A percentile compares a stretch with the other conserved stretches of the same genome.
phyloP scores from a whole-genome alignment of 2,329 filamentous ascomycete genomes.

The Paraphaeosphaeria sporulosa region DNA sequence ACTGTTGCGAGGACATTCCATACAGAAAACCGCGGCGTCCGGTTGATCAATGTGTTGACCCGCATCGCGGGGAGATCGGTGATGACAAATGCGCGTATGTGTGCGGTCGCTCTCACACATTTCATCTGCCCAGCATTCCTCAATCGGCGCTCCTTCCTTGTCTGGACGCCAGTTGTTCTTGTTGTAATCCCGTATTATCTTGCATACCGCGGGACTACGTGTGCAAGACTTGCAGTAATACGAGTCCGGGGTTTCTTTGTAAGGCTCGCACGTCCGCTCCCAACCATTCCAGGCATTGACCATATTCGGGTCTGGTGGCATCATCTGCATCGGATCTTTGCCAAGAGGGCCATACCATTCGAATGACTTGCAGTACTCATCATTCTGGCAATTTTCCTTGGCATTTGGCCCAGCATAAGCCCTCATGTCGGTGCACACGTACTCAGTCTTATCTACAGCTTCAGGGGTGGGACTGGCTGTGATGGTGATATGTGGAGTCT shows the following conservation, averaged over 20 bases:
- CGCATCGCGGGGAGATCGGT: background rate
- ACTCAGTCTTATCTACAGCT: too few species aligned
- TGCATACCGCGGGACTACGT: background rate
- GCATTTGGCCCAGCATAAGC: background rate
- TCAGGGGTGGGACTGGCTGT: background rate
- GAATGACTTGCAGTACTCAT: background rate
- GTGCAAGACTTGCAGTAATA: constrained; percentile 3
- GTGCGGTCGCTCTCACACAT: constrained; percentile 2
- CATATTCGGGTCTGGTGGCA: background rate
- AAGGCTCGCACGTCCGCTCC: constrained; percentile 1
- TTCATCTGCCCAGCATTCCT: constrained; percentile 1
- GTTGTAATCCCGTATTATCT: background rate
- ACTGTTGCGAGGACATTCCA: constrained; percentile 2
- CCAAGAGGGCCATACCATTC: constrained; percentile 1
- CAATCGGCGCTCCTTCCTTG: background rate
- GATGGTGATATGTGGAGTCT: background rate
- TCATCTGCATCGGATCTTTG: background rate
- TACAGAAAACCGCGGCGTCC: background rate
- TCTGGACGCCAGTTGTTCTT: background rate
- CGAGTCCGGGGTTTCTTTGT: background rate
- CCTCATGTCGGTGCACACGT: background rate
- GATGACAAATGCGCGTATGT: constrained; percentile 2
- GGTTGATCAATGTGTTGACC: background rate
- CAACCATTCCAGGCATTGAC: background rate
- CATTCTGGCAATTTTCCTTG: background rate